Base-by-base conservation (phyloP, 306 rosid species). In the Macrotyloma uniflorum region DNA sequence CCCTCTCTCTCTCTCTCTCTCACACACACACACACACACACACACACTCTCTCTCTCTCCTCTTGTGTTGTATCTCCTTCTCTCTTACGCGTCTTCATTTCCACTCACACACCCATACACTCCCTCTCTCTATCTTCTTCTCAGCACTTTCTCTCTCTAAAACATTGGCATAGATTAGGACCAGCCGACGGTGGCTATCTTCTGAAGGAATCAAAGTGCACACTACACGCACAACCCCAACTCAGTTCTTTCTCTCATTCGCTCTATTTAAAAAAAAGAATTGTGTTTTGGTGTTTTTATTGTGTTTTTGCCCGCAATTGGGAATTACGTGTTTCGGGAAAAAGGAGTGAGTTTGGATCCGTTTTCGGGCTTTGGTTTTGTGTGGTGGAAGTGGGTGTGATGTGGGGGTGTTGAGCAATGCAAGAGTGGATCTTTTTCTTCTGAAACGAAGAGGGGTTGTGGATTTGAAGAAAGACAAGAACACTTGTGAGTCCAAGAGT, bases 81-180 rank as follows among this genome's bases (percentile, higher is more conserved):
- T 85, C 85, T 84, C 84, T 81, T 85, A 90, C 97, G 97, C 96
- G 85, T 91, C 95, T 67, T 82, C 80, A 54, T 83, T 80, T 65
- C 80, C 87, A 35, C 84, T 40, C 84, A 35, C 75, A 1, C 76
- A 8, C 79, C 36, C 2, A 50, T 58, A 67, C 69, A 67, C 67
- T 49, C 43, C 14, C 66, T 64, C 45, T 85, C 50, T 36, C 38
- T 16, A 1, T 59, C 72, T 35, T 32, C 24, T 16, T 19, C 46
- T 76, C 23, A 46, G 16, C 61, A 18, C 74, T 67, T 59, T 42
- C 80, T 81, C 72, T 72, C 87, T 76, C 79, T 50, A 19, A 22
- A 72, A 49, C 67, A 67, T 81, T 77, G 85, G 67, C 75, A 62
- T 68, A 65, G 87, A 75, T 71, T 82, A 47, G 83, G 86, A 87